Conservation (phyloP, 2,329 filamentous ascomycete species). For the Gyromitra esculenta region DNA sequence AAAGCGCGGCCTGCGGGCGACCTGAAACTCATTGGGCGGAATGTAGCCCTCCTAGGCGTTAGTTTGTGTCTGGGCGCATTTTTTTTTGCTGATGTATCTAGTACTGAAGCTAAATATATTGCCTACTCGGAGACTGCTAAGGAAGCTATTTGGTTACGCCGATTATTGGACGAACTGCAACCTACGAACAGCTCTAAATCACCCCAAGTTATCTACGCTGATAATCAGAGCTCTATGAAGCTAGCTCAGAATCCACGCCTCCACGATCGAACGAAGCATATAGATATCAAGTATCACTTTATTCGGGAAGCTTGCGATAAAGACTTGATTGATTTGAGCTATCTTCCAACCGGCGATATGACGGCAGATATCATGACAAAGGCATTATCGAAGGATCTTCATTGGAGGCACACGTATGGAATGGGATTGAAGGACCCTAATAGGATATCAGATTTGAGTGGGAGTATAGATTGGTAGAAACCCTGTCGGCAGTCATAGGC, state of each 20-base stretch:
- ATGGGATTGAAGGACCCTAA: neutral
- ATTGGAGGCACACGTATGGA: neutral
- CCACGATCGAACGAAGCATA: conserved; percentile 32
- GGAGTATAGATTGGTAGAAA: neutral
- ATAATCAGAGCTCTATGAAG: conserved; percentile 2
- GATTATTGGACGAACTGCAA: neutral
- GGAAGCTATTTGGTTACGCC: neutral
- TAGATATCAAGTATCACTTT: conserved; percentile 21
- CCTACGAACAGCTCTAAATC: neutral
- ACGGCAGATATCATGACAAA: conserved; percentile 25
- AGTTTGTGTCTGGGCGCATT: too few species aligned
- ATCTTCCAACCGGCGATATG: conserved; percentile 5
- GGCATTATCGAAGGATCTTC: neutral
- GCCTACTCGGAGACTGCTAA: neutral
- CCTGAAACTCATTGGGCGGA: too few species aligned
- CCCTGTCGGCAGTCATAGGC: neutral
- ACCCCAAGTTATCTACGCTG: neutral
- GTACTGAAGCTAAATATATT: neutral
- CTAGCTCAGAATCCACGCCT: neutral
- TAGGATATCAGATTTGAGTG: neutral
- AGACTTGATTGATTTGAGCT: neutral
- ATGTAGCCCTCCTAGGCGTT: too few species aligned
- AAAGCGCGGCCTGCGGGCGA: too few species aligned
- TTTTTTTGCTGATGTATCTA: neutral
- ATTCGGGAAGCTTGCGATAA: neutral